Evolutionary conservation across 768 basidiomycete species (phyloP).

Genomic region (Mycena haematopus): DNA sequence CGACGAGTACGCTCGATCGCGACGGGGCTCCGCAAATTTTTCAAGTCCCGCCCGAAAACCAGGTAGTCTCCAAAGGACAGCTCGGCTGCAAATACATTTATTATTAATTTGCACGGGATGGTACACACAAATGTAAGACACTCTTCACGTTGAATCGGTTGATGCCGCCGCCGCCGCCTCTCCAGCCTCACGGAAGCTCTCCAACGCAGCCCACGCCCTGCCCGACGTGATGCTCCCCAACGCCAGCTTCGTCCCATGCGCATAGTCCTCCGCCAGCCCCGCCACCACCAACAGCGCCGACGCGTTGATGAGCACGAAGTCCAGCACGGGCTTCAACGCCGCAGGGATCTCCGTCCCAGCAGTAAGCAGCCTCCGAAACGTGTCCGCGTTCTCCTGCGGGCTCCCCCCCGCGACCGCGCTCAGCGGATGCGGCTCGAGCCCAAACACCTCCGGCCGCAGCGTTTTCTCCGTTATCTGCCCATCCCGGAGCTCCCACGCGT

Average conservation of each 20-base stretch:
- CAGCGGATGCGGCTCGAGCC: slow-evolving; percentile 74
- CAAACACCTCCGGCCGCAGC: slow-evolving; percentile 79
- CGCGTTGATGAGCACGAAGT: slow-evolving; percentile 92
- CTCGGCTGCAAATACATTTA: too few relatives aligned
- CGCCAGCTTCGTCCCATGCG: slow-evolving; percentile 75
- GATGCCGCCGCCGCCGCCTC: not conserved
- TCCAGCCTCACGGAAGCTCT: slow-evolving; percentile 55
- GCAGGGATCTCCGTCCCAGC: slow-evolving; percentile 63
- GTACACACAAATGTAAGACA: not conserved
- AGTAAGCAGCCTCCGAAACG: slow-evolving; percentile 68
- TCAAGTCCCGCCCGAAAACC: too few relatives aligned
- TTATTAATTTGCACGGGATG: too few relatives aligned
- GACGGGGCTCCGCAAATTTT: too few relatives aligned
- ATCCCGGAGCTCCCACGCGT: slow-evolving; percentile 80
- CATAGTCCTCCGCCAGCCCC: slow-evolving; percentile 72
- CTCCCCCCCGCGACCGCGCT: slow-evolving; percentile 70
- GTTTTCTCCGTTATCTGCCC: slow-evolving; percentile 67
- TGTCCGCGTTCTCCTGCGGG: slow-evolving; percentile 83
- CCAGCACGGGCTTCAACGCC: slow-evolving; percentile 65
- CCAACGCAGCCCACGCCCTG: slow-evolving; percentile 63
- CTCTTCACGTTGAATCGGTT: not conserved
- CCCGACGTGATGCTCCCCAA: slow-evolving; percentile 64
- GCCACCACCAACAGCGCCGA: slow-evolving; percentile 88
- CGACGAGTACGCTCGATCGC: too few relatives aligned
- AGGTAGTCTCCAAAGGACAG: too few relatives aligned